phyloP scores from a whole-genome alignment of 257 asterid genomes.

The Perilla frutescens region DNA sequence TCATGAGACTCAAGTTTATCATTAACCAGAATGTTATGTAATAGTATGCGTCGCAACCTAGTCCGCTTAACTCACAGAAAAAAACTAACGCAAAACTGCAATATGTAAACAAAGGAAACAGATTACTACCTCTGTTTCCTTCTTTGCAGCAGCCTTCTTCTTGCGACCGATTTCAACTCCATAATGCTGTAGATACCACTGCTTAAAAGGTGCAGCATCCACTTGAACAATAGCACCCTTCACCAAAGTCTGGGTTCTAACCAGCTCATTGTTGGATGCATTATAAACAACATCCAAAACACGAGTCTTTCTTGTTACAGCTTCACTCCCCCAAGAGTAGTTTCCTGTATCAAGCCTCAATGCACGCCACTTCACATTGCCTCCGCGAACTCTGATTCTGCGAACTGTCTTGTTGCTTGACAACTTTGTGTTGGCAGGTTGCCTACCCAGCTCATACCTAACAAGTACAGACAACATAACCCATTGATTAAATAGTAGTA shows the following conservation, averaged over 20 bases:
- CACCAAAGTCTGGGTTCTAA: slow-evolving; percentile 77
- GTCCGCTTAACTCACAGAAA: too few species aligned
- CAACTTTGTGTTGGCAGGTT: slow-evolving; percentile 79
- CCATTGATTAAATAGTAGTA: neutral
- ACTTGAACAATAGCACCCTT: slow-evolving; percentile 78
- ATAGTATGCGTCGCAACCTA: too few species aligned
- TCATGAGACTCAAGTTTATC: too few species aligned
- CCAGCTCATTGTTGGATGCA: slow-evolving; percentile 77
- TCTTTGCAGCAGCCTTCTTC: slow-evolving; percentile 66
- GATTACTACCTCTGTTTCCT: slow-evolving; percentile 64
- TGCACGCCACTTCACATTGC: slow-evolving; percentile 83
- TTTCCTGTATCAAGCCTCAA: slow-evolving; percentile 75
- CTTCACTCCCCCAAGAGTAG: slow-evolving; percentile 80
- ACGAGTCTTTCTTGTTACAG: slow-evolving; percentile 70
- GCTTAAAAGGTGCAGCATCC: slow-evolving; percentile 88
- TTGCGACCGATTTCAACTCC: slow-evolving; percentile 88
- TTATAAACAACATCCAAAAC: slow-evolving; percentile 77
- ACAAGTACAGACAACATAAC: neutral
- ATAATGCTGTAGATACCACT: slow-evolving; percentile 84
- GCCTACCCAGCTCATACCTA: slow-evolving; percentile 89
- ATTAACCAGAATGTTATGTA: neutral
- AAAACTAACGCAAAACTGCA: neutral
- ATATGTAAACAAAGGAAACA: neutral
- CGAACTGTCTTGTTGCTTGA: slow-evolving; percentile 78
- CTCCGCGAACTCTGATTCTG: slow-evolving; percentile 69